A percentile compares a stretch with the other conserved stretches of the same genome.
Conservation (phyloP, 2,329 filamentous ascomycete species). For the Anthostomella pinea region DNA sequence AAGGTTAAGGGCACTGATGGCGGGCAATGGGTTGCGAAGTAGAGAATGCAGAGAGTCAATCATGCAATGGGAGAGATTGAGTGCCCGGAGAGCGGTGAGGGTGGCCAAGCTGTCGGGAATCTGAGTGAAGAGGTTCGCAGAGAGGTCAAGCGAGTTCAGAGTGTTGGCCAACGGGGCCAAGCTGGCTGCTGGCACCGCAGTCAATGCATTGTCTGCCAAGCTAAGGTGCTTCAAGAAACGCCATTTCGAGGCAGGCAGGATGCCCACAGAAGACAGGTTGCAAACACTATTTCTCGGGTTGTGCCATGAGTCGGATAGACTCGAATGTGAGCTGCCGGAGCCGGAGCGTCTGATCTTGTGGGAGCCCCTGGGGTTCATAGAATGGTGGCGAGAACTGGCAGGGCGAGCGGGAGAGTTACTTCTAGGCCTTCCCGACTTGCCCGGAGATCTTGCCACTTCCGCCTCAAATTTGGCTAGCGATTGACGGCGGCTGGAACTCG, state of each 20-base stretch:
- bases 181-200: conserved; percentile 71
- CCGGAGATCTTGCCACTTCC: conserved; percentile 45
- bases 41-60: conserved; percentile 91
- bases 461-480: conserved; percentile 47
- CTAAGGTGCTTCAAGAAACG: conserved; percentile 90
- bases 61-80: conserved; percentile 97
- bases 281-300: conserved; percentile 70
- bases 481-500: conserved; percentile 37
- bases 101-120: conserved; percentile 87
- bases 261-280: conserved; percentile 69
- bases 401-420: conserved; percentile 83
- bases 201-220: conserved; percentile 86
- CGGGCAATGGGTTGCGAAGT: conserved; percentile 79
- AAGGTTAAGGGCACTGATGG: conserved; percentile 89
- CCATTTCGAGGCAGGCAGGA: conserved; percentile 86
- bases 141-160: conserved; percentile 87
- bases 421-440: conserved; percentile 53
- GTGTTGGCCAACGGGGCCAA: conserved; percentile 82
- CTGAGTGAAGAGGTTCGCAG: conserved; percentile 88
- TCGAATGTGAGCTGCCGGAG: conserved; percentile 90
- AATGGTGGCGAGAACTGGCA: conserved; percentile 68
- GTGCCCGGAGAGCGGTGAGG: conserved; percentile 80
- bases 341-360: conserved; percentile 81
- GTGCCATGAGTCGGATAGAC: conserved; percentile 63
- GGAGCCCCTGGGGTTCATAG: conserved; percentile 62